Evolutionary conservation across 1,284 basidiomycete species (phyloP), one percentile per base, ranked within the genome.

Genomic region (Cutaneotrichosporon mucoides): DNA sequence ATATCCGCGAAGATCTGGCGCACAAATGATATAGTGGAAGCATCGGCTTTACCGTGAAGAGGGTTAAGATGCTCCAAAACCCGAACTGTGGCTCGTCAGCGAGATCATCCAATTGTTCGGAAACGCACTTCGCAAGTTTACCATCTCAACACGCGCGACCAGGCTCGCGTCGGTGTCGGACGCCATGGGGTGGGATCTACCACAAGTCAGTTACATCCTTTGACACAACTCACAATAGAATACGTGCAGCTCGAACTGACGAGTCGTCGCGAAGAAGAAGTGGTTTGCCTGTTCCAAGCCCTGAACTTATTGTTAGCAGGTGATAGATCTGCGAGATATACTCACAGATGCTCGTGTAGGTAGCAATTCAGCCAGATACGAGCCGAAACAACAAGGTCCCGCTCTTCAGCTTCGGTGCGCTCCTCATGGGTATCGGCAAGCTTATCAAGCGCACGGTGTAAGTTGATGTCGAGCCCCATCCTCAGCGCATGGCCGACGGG

Each of bases 311-410:
- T 24, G 53, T 64, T 45, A 61, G 58, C 40, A 16, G 10, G 13
- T 9, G 10, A n/a, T 44, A 2, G 6, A 41, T 35, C 11, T 13
- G 16, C 1, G 2, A 12, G 65, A 8, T 9, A 40, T 9, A 40
- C 74, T 56, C 51, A 75, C 72, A 77, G 66, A 43, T 76, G 73
- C 47, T 78, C 76, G 51, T 77, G 70, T 56, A 76, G 66, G 51
- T 94, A 95, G 43, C 93, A 83, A 73, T 91, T 93, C 62, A 95
- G 81, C 93, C 92, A 96, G 61, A 95, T 92, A 52, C 93, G 83
- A 1, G 91, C 89, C 63, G 90, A 91, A 8, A 94, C 87, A 53
- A 94, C 90, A 35, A 95, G 81, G 70, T 94, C 87, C 55, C 92
- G 81, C 75, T 95, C 91, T 73, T 94, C 91, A 62, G 88, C 87